Evolutionary conservation across 345 rosid genomes (phyloP).

Genomic region (Iberis pinnata): DNA sequence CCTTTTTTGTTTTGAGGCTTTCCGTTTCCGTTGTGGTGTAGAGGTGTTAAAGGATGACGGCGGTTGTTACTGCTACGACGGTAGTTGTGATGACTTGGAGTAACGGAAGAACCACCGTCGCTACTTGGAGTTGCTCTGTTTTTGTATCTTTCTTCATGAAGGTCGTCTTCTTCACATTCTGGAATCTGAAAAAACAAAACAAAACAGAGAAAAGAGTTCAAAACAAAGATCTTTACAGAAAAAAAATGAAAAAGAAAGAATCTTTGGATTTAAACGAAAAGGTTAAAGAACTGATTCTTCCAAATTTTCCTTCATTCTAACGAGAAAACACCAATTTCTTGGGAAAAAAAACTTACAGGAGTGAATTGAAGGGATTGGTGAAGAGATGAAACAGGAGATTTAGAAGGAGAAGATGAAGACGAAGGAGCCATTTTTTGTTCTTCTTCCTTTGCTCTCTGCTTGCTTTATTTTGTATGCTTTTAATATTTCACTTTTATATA

Average conservation of each 20-base stretch:
- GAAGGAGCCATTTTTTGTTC: constrained; percentile 50
- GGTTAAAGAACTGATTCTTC: neutral
- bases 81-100: constrained; percentile 36
- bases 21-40: constrained; percentile 44
- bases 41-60: constrained; percentile 54
- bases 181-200: constrained; percentile 57
- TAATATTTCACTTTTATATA: constrained; percentile 19
- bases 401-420: constrained; percentile 57
- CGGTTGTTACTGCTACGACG: constrained; percentile 39
- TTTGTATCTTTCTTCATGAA: constrained; percentile 28
- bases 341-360: constrained; percentile 64
- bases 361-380: constrained; percentile 55
- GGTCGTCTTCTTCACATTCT: constrained; percentile 60
- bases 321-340: neutral
- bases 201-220: neutral
- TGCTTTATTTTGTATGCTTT: neutral
- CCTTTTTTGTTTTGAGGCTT: constrained; percentile 40
- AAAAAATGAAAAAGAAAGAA: neutral
- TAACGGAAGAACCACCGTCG: constrained; percentile 30
- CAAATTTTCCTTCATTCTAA: neutral
- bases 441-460: constrained; percentile 9
- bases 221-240: too few relatives aligned
- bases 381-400: constrained; percentile 42
- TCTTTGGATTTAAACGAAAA: neutral
- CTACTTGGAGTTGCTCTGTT: constrained; percentile 35